Percentiles rank a stretch among this genome's conserved stretches.
These are phyloP conservation scores for Actinomortierella ambigua DNA, from an alignment of 371 early-diverging fungal species.

Conservation along the genomic window DNA sequence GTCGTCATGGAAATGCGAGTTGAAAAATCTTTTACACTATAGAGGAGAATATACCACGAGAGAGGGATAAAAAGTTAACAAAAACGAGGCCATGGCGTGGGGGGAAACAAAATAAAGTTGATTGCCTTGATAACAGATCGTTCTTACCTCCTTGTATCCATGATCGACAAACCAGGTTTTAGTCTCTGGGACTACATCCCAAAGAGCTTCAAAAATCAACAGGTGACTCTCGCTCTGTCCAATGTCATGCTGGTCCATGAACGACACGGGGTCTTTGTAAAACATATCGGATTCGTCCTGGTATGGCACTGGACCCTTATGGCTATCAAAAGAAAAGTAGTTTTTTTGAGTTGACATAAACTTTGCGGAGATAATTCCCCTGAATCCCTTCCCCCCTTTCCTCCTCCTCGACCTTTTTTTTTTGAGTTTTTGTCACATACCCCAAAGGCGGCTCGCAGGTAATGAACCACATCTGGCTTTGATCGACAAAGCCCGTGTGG, in stretches of 20 bases:
- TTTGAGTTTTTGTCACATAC: slow-evolving; percentile 11
- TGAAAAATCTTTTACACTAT: slow-evolving; percentile 85
- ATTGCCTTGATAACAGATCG: neutral
- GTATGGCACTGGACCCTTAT: slow-evolving; percentile 46
- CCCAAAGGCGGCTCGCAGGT: slow-evolving; percentile 91
- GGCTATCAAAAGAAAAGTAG: slow-evolving; percentile 12
- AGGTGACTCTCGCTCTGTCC: slow-evolving; percentile 59
- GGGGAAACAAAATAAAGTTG: neutral
- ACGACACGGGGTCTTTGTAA: slow-evolving; percentile 68
- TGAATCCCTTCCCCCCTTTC: no score
- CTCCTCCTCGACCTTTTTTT: no score
- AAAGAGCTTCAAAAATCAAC: slow-evolving; percentile 70
- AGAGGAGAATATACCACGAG: neutral
- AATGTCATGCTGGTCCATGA: slow-evolving; percentile 47
- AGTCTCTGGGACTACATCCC: slow-evolving; percentile 8
- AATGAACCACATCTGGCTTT: slow-evolving; percentile 78
- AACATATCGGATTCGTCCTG: slow-evolving; percentile 86
- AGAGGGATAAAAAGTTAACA: slow-evolving; percentile 11
- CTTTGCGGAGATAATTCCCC: slow-evolving; percentile 4
- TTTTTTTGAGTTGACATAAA: neutral
- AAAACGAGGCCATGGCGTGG: neutral
- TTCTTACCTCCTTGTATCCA: slow-evolving; percentile 60
- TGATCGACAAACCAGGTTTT: slow-evolving; percentile 25
- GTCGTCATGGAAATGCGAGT: slow-evolving; percentile 88
- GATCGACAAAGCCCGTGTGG: slow-evolving; percentile 22